These are phyloP conservation scores for Spizellomyces sp. DNA, from an alignment of 192 early-diverging fungal genomes.

Conservation along the genomic window DNA sequence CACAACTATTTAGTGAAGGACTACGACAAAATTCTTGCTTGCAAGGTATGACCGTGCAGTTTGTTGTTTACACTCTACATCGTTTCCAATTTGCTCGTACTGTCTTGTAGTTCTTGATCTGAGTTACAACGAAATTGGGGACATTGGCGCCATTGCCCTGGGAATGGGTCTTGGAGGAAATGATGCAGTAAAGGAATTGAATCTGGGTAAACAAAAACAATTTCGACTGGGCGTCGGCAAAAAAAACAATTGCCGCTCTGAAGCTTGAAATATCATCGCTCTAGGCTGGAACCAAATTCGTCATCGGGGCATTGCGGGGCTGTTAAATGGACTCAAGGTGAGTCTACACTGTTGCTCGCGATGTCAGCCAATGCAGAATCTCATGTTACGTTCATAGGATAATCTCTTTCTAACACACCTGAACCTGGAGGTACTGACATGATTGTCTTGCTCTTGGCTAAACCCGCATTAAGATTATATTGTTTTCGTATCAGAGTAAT, in stretches of 20 bases:
- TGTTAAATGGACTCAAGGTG: constrained; percentile 48
- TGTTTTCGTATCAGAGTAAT: constrained; percentile 34
- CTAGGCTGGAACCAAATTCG: constrained; percentile 52
- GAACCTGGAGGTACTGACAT: constrained; percentile 29
- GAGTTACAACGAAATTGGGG: constrained; percentile 55
- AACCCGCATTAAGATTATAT: constrained; percentile 1
- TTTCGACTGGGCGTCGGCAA: too few species aligned
- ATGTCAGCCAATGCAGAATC: not conserved
- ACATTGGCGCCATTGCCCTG: constrained; percentile 53
- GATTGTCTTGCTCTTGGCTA: not conserved
- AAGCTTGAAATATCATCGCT: not conserved
- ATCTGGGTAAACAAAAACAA: constrained; percentile 35
- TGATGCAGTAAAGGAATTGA: constrained; percentile 50
- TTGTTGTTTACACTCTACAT: not conserved
- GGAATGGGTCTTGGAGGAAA: constrained; percentile 46
- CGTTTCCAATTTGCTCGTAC: not conserved
- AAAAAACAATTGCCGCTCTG: not conserved
- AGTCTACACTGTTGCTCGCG: not conserved
- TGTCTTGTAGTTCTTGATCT: constrained; percentile 44
- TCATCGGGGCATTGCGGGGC: constrained; percentile 42
- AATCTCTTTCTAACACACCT: constrained; percentile 29
- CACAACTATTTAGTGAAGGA: constrained; percentile 43
- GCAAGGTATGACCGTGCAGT: constrained; percentile 27
- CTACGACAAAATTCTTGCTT: constrained; percentile 51
- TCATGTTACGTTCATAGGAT: constrained; percentile 26